Conservation (phyloP, 306 rosid genomes). For the barrel medic (Medicago truncatula) region MtrunA17r5.0-ANR NC_053044.1:55034501-55035000, state of each 20-base stretch:
- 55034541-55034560: conserved; percentile 1
- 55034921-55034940: conserved; percentile 26
- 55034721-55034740: conserved; percentile 21
- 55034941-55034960: background rate
- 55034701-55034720: conserved; percentile 7
- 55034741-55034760: background rate
- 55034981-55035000: background rate
- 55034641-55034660: background rate
- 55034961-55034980: background rate
- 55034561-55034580: background rate
- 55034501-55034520: background rate
- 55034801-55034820: conserved; percentile 80
- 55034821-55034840: conserved; percentile 79
- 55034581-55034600: background rate
- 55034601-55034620: conserved; percentile 5
- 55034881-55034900: conserved; percentile 21
- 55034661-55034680: background rate
- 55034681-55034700: background rate
- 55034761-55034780: conserved; percentile 82
- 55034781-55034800: conserved; percentile 95
- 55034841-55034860: conserved; percentile 76
- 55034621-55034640: conserved; percentile 14
- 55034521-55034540: background rate
- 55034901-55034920: conserved; percentile 24
- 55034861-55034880: conserved; percentile 53